These are phyloP conservation scores for Leonotis leonurus DNA, from an alignment of 257 asterid species.

Conservation along the genomic window DNA sequence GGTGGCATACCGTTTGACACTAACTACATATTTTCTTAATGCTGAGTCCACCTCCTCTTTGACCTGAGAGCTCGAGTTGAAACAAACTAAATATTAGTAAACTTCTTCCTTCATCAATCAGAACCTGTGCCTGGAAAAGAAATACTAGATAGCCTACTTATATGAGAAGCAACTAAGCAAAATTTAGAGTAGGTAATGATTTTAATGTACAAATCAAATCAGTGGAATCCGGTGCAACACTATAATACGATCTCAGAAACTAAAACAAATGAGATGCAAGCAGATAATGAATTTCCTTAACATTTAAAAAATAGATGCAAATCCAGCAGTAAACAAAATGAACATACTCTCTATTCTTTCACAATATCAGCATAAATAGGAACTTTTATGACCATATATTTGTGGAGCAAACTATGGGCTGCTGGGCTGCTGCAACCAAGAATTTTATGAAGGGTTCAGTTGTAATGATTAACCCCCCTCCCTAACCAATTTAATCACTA, in stretches of 20 bases:
- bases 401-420: not conserved
- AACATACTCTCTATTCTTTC: not conserved
- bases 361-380: not conserved
- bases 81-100: slow-evolving; percentile 3
- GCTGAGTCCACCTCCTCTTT: slow-evolving; percentile 90
- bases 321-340: not conserved
- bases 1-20: slow-evolving; percentile 47
- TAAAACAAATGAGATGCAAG: not conserved
- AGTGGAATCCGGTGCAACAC: not conserved
- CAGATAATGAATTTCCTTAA: not conserved
- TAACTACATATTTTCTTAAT: slow-evolving; percentile 48
- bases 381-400: not conserved
- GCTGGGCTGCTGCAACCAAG: not conserved
- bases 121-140: not conserved
- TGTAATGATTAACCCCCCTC: not conserved
- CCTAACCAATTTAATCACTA: not conserved
- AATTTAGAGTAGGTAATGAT: not conserved
- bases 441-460: not conserved
- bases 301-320: not conserved
- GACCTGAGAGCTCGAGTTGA: slow-evolving; percentile 45
- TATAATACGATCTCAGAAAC: not conserved
- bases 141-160: slow-evolving; percentile 2
- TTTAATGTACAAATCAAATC: not conserved
- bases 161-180: not conserved
- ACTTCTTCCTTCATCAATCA: not conserved